Evolutionary conservation across 192 early-diverging fungal species (phyloP).

Genomic region (Linnemannia exigua): DNA sequence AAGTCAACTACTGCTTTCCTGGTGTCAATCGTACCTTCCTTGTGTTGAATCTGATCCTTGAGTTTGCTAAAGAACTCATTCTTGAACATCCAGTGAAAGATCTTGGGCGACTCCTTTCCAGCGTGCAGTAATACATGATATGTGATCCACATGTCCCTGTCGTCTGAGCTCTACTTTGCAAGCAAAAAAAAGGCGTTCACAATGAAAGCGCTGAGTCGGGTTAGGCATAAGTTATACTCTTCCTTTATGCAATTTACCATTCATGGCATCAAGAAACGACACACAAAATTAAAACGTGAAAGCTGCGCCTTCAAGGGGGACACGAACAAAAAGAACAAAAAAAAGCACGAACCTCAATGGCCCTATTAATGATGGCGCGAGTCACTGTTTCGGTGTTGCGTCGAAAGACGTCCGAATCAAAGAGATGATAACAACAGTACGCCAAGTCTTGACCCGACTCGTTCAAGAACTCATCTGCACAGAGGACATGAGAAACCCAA

Average conservation of each 20-base stretch:
- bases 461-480: conserved; percentile 63
- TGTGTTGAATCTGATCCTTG: conserved; percentile 55
- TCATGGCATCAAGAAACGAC: not conserved
- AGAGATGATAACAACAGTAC: conserved; percentile 60
- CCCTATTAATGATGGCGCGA: conserved; percentile 29
- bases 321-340: not conserved
- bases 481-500: not conserved
- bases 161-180: conserved; percentile 26
- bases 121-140: conserved; percentile 65
- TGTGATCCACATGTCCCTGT: conserved; percentile 59
- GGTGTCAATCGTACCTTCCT: conserved; percentile 25
- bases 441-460: conserved; percentile 48
- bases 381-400: conserved; percentile 8
- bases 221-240: too few species aligned
- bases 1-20: not conserved
- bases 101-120: conserved; percentile 61
- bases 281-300: not conserved
- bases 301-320: not conserved
- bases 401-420: conserved; percentile 63
- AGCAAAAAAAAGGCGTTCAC: not conserved
- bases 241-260: not conserved
- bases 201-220: not conserved
- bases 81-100: conserved; percentile 60
- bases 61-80: conserved; percentile 64
- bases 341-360: conserved; percentile 29